Conservation (phyloP, 441 rosid genomes). For the Adansonia madagascariensis region DNA sequence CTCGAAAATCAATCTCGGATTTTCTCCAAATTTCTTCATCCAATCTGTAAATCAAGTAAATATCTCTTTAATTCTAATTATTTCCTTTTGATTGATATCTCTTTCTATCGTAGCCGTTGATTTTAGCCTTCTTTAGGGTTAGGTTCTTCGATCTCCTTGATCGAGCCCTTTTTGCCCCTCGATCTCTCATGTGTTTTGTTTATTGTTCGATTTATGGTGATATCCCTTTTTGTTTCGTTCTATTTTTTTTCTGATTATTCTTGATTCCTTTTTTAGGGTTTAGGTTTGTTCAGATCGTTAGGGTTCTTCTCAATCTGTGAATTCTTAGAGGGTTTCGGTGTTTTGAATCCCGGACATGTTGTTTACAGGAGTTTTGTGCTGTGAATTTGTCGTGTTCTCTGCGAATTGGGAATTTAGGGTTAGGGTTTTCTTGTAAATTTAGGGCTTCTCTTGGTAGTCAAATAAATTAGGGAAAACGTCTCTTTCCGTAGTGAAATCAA, state of each 20-base stretch:
- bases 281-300: constrained; percentile 32
- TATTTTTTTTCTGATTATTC: too few species aligned
- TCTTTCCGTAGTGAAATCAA: background rate
- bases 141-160: too few species aligned
- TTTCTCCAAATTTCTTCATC: constrained; percentile 26
- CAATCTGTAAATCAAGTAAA: constrained; percentile 36
- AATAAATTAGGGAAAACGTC: constrained; percentile 36
- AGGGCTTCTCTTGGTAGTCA: constrained; percentile 31
- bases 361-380: constrained; percentile 18
- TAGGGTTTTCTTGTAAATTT: constrained; percentile 50
- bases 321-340: constrained; percentile 43
- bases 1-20: constrained; percentile 30
- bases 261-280: constrained; percentile 25
- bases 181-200: too few species aligned
- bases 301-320: constrained; percentile 34
- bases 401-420: constrained; percentile 54
- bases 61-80: constrained; percentile 28
- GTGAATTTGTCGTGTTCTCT: constrained; percentile 29
- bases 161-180: too few species aligned
- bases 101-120: too few species aligned
- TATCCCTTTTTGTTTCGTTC: too few species aligned
- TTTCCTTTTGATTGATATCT: constrained; percentile 14
- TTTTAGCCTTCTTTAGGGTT: too few species aligned
- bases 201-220: too few species aligned
- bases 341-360: background rate